Conservation (phyloP, 2,329 filamentous ascomycete genomes). For the Claviceps digitariae region DNA sequence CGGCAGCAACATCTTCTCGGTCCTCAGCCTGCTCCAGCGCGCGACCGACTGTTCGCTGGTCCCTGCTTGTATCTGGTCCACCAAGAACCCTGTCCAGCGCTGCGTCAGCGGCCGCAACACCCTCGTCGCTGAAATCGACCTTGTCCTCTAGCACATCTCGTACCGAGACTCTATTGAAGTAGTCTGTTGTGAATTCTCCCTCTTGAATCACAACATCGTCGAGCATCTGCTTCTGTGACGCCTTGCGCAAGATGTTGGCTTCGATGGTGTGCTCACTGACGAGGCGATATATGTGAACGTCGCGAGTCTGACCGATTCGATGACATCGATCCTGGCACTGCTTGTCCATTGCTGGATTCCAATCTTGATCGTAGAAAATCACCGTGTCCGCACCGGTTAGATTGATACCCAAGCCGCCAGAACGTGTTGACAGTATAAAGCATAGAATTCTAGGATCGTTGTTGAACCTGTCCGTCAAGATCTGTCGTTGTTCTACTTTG, state of each 20-base stretch:
- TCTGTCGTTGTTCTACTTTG: conserved; percentile 88
- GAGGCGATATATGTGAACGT: conserved; percentile 95
- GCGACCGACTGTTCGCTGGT: conserved; percentile 49
- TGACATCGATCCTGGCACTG: conserved; percentile 97
- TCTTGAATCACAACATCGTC: conserved; percentile 98
- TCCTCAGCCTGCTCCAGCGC: conserved; percentile 87
- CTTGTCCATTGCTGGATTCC: conserved; percentile 99
- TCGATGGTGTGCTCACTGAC: conserved; percentile 92
- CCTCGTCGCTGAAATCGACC: conserved; percentile 32
- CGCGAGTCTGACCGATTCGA: conserved; percentile 91
- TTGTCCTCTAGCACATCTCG: conserved; percentile 53
- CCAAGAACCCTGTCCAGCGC: conserved; percentile 81
- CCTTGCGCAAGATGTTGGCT: conserved; percentile 92
- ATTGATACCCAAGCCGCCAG: conserved; percentile 91
- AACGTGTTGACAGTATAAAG: conserved; percentile 91
- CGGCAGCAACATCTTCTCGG: conserved; percentile 78
- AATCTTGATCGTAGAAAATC: conserved; percentile 98
- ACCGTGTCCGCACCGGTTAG: conserved; percentile 93
- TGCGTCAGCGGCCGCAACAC: conserved; percentile 59
- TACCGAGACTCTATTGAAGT: conserved; percentile 70
- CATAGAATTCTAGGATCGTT: conserved; percentile 82
- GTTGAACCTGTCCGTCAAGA: conserved; percentile 94
- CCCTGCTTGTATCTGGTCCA: conserved; percentile 44
- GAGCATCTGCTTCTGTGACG: conserved; percentile 93
- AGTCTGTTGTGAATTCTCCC: conserved; percentile 93